phyloP scores from a whole-genome alignment of 352 stramenopile genomes.

The Globisporangium orthogonon region DNA sequence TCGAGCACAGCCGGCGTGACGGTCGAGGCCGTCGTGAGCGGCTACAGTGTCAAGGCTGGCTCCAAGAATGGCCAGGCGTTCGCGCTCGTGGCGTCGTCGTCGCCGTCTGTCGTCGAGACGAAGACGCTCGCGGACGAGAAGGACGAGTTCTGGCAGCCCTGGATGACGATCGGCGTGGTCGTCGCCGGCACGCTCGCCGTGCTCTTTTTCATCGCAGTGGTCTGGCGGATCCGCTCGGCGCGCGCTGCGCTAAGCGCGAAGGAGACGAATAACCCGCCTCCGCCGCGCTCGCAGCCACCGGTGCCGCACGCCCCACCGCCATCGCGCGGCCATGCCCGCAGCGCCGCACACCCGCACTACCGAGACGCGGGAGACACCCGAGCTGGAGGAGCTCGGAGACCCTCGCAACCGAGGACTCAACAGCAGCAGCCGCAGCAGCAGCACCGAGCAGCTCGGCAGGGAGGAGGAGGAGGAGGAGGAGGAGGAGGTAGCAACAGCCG shows the following conservation, averaged over 20 bases:
- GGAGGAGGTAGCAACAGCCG: not conserved
- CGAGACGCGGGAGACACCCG: constrained; percentile 3
- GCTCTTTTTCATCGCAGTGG: constrained; percentile 47
- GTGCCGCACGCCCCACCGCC: not conserved
- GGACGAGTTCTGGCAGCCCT: constrained; percentile 56
- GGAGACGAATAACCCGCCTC: constrained; percentile 6
- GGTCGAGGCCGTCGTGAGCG: constrained; percentile 54
- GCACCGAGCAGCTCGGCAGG: not conserved
- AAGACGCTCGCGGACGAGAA: constrained; percentile 3
- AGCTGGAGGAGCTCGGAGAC: constrained; percentile 1
- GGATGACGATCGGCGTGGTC: constrained; percentile 66
- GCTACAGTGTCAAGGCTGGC: constrained; percentile 60
- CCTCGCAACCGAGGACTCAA: not conserved
- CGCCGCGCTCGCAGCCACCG: not conserved
- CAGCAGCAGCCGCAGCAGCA: not conserved
- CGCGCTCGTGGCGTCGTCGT: constrained; percentile 73
- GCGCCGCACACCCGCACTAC: constrained; percentile 2
- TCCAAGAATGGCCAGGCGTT: constrained; percentile 50
- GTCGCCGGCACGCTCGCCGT: constrained; percentile 37
- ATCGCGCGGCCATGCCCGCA: not conserved
- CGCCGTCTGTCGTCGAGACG: constrained; percentile 33
- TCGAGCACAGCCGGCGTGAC: constrained; percentile 32
- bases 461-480: not conserved
- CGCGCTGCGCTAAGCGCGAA: constrained; percentile 10
- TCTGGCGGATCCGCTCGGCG: constrained; percentile 32